phyloP scores from a whole-genome alignment of 495 filamentous ascomycete genomes.

The Podospora australis region DNA sequence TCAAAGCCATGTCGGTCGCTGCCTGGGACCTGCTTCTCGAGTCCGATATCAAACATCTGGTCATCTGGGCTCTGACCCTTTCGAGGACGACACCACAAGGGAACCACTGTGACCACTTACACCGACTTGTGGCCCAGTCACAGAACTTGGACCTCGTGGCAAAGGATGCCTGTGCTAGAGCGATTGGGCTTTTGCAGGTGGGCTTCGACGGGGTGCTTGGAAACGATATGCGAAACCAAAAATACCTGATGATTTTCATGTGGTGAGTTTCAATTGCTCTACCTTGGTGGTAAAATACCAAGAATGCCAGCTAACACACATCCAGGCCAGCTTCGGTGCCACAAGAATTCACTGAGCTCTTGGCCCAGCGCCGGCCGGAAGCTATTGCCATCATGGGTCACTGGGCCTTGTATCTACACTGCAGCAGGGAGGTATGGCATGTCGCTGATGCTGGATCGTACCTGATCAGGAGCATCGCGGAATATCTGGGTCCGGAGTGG shows the following conservation, averaged over 20 bases:
- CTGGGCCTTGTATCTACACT: slow-evolving; percentile 28
- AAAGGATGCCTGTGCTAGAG: slow-evolving; percentile 23
- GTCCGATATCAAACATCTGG: slow-evolving; percentile 22
- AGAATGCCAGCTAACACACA: background rate
- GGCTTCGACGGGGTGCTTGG: slow-evolving; percentile 25
- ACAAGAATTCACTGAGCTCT: slow-evolving; percentile 21
- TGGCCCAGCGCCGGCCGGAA: slow-evolving; percentile 21
- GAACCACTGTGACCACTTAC: slow-evolving; percentile 13
- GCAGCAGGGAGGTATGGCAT: slow-evolving; percentile 25
- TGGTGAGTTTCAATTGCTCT: slow-evolving; percentile 15
- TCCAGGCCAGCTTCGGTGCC: slow-evolving; percentile 18
- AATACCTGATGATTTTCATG: slow-evolving; percentile 29
- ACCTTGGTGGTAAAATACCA: background rate
- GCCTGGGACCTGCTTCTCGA: slow-evolving; percentile 30
- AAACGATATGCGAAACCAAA: slow-evolving; percentile 10
- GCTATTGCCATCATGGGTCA: slow-evolving; percentile 27
- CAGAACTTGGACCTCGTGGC: slow-evolving; percentile 13
- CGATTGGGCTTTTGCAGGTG: slow-evolving; percentile 25
- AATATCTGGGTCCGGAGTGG: slow-evolving; percentile 31
- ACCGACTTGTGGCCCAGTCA: slow-evolving; percentile 14
- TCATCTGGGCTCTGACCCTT: slow-evolving; percentile 19
- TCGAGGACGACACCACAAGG: slow-evolving; percentile 8
- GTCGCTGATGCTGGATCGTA: slow-evolving; percentile 26
- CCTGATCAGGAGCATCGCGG: slow-evolving; percentile 29
- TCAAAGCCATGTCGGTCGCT: slow-evolving; percentile 24